phyloP scores from a whole-genome alignment of 139 green algal genomes.

The Chlamydomonas asymmetrica region DNA sequence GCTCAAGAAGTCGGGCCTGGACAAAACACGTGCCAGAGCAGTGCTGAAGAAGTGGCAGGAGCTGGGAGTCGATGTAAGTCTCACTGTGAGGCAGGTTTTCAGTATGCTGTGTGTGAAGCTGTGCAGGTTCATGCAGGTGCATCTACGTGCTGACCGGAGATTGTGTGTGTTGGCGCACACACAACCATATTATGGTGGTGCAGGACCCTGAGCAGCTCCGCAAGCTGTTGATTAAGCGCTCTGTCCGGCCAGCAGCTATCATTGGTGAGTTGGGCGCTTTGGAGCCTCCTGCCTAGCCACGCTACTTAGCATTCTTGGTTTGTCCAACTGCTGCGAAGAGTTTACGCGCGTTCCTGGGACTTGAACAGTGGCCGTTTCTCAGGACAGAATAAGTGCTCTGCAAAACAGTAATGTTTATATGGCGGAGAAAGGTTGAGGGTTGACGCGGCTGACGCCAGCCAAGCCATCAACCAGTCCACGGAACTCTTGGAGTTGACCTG shows the following conservation, averaged over 20 bases:
- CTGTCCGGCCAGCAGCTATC: constrained; percentile 19
- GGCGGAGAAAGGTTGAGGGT: too few species aligned
- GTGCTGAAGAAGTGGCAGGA: constrained; percentile 30
- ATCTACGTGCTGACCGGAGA: too few species aligned
- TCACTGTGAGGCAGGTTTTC: too few species aligned
- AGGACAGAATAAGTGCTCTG: too few species aligned
- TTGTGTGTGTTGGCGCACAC: too few species aligned
- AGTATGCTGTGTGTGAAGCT: too few species aligned
- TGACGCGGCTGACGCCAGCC: too few species aligned
- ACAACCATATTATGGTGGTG: too few species aligned
- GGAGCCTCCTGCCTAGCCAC: neutral
- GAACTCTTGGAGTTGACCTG: too few species aligned
- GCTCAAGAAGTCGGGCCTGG: constrained; percentile 12
- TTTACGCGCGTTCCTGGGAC: neutral
- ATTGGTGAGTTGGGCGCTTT: constrained; percentile 4
- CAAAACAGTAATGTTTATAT: too few species aligned
- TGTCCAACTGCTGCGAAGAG: neutral
- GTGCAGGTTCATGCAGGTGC: too few species aligned
- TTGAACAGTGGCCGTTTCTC: neutral
- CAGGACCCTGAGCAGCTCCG: constrained; percentile 44
- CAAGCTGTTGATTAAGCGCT: constrained; percentile 38
- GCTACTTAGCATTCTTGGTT: neutral
- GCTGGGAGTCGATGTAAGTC: constrained; percentile 19
- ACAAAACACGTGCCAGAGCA: constrained; percentile 1
- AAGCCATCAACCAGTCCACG: too few species aligned